A percentile compares a stretch with the other conserved stretches of the same genome.
These are phyloP conservation scores for Micromonas commoda DNA, from an alignment of 139 green algal species.

Conservation along the genomic window DNA sequence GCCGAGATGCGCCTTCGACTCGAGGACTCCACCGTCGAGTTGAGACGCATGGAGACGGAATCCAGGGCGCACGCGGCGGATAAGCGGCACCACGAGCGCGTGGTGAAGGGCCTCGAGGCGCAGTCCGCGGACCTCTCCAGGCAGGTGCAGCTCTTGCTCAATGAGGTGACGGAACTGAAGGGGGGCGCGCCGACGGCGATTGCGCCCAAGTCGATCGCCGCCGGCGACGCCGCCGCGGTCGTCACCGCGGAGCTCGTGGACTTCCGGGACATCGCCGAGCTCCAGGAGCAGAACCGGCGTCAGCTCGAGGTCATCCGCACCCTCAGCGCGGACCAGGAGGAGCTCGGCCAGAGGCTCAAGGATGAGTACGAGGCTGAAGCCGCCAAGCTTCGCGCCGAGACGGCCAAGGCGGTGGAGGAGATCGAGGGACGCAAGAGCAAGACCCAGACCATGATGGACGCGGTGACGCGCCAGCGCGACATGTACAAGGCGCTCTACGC, in stretches of 20 bases:
- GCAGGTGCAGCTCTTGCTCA: neutral
- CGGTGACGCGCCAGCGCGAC: constrained; percentile 30
- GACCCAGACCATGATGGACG: constrained; percentile 23
- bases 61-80: neutral
- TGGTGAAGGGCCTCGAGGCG: neutral
- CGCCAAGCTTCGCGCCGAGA: neutral
- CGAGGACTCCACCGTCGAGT: constrained; percentile 7
- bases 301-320: constrained; percentile 28
- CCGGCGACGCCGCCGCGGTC: neutral
- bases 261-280: constrained; percentile 18
- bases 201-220: constrained; percentile 2
- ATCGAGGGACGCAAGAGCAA: neutral
- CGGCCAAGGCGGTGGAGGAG: neutral
- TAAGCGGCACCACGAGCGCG: neutral
- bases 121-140: constrained; percentile 15
- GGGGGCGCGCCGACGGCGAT: neutral
- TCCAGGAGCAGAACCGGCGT: constrained; percentile 28
- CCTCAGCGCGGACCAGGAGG: constrained; percentile 15
- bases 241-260: constrained; percentile 19
- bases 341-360: neutral
- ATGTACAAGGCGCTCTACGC: constrained; percentile 28
- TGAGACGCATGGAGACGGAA: neutral
- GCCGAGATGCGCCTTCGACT: constrained; percentile 3
- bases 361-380: constrained; percentile 22
- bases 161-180: constrained; percentile 13